A percentile compares a stretch with the other conserved stretches of the same genome.
phyloP scores from a whole-genome alignment of 176 grass and related monocot species.

The Phragmites australis region DNA sequence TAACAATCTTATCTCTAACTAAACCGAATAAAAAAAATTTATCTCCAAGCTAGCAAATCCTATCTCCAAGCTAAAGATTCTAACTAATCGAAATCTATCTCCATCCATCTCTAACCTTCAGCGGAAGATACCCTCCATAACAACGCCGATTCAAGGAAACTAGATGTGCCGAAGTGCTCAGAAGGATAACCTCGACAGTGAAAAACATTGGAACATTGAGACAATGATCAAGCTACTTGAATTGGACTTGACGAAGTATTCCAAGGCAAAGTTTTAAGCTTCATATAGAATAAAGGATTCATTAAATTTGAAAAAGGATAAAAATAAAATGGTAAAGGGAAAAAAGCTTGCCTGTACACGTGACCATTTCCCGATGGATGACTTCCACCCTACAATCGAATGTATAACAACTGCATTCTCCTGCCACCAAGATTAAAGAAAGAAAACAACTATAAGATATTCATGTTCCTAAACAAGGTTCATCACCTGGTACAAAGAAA shows the following conservation, averaged over 20 bases:
- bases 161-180: neutral
- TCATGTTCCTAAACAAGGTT: constrained; percentile 15
- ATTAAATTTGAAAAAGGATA: neutral
- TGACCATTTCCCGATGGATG: constrained; percentile 94
- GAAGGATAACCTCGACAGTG: neutral
- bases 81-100: too few species aligned
- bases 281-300: constrained; percentile 13
- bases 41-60: too few species aligned
- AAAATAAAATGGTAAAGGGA: neutral
- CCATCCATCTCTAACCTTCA: too few species aligned
- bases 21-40: too few species aligned
- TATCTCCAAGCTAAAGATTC: too few species aligned
- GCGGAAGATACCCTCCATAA: too few species aligned
- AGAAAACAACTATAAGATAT: constrained; percentile 15
- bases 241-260: neutral
- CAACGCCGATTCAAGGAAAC: neutral
- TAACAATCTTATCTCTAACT: too few species aligned
- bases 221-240: constrained; percentile 1
- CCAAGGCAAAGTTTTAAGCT: neutral
- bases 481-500: neutral
- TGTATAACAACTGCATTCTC: constrained; percentile 99
- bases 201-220: neutral
- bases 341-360: constrained; percentile 85
- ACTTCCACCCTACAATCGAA: constrained; percentile 97
- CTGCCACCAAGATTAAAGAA: constrained; percentile 55